Base-by-base conservation (phyloP, 2,329 filamentous ascomycete species). In the Diplodia scrobiculata region DNA sequence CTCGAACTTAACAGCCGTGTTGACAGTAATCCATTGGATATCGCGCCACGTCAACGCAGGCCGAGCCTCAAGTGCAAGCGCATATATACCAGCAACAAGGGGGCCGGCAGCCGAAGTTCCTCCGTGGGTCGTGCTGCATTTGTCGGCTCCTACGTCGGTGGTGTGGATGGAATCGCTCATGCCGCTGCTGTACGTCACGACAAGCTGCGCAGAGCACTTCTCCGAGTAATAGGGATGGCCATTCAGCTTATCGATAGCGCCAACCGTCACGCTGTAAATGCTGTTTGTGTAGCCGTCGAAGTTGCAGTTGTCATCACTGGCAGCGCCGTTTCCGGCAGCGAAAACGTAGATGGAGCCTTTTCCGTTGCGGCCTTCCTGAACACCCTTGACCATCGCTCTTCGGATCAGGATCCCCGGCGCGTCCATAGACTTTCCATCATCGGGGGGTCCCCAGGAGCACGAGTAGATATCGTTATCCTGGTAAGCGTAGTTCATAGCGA, bases 231-330 rank as follows among this genome's bases (percentile, higher is more conserved):
- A 95, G 0, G 95, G 93, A 74, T 98, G 94, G n/a, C 86, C 79
- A 47, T 94, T 93, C 70, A 90, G 87, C 67, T 91, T 85, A 76
- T 97, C 93, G 68, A 99, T 89, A 38, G 94, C 94, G 45, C 95
- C 95, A 19, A 99, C 92, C 0, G 93, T 97, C 72, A 99, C 95
- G 76, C 92, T 97, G 83, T 98, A 99, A 72, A 99, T 99, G 75
- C 93, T 97, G 82, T 99, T 99, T 67, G 95, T 99, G 79, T 99
- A 99, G 47, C 95, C 95, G 75, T 99, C 95, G 76, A 99, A 99
- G 77, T 99, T 99, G 84, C 95, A 99, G 79, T 99, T 98, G 77
- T 99, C 95, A 54, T 91, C 93, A 69, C 83, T 87, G 3, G 84
- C 82, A 10, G 94, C 96, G 67, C 95, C 95, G 74, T 99, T 99